phyloP scores from a whole-genome alignment of 1,284 basidiomycete genomes.

The Austropuccinia psidii region DNA sequence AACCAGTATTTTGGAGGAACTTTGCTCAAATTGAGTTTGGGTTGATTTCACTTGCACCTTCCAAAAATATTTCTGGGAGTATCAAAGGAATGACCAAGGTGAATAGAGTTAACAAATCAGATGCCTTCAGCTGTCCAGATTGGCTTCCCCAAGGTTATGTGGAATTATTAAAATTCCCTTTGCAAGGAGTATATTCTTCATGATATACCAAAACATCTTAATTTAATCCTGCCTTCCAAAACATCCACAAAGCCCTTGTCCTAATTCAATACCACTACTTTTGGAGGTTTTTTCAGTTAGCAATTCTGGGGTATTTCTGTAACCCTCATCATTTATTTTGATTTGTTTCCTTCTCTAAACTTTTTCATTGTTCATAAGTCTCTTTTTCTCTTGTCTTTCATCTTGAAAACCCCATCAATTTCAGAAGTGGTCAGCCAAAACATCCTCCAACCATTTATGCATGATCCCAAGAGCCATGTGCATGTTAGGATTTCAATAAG shows the following conservation, averaged over 20 bases:
- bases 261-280: background rate
- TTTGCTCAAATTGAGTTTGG: background rate
- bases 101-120: constrained; percentile 5
- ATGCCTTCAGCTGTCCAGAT: background rate
- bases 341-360: background rate
- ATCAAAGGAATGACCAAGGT: background rate
- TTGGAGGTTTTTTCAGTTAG: background rate
- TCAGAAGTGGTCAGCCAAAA: background rate
- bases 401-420: constrained; percentile 10
- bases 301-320: background rate
- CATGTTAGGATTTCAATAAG: background rate
- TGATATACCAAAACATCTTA: background rate
- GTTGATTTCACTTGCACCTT: background rate
- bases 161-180: background rate
- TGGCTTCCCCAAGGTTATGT: constrained; percentile 1
- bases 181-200: background rate
- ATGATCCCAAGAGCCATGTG: constrained; percentile 4
- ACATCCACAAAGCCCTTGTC: background rate
- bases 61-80: background rate
- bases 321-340: background rate
- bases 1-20: background rate
- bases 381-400: background rate
- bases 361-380: background rate
- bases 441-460: constrained; percentile 25
- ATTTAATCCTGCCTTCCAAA: background rate